phyloP scores from a whole-genome alignment of 1,284 basidiomycete genomes.

The Malassezia brasiliensis region DNA sequence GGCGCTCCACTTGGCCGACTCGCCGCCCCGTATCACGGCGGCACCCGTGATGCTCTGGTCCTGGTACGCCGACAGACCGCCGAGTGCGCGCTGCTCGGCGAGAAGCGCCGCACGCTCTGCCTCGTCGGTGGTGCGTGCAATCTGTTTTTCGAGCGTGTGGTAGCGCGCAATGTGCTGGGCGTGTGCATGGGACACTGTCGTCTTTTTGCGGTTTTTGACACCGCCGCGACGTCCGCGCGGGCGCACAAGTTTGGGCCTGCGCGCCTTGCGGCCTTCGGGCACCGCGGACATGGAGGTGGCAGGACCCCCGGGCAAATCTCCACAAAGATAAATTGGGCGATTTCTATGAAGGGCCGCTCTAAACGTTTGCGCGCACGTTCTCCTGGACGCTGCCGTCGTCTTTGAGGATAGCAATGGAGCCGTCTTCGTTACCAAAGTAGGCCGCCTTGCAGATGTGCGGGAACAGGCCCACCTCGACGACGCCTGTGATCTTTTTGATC shows the following conservation, averaged over 20 bases:
- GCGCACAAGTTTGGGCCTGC: constrained; percentile 21
- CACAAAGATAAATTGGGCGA: neutral
- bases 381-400: constrained; percentile 32
- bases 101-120: constrained; percentile 25
- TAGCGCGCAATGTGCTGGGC: constrained; percentile 34
- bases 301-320: neutral
- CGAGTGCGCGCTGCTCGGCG: constrained; percentile 25
- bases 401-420: constrained; percentile 33
- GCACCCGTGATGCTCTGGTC: constrained; percentile 30
- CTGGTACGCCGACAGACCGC: constrained; percentile 40
- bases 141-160: constrained; percentile 40
- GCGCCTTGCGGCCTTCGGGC: neutral
- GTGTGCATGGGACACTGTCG: constrained; percentile 16
- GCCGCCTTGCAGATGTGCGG: constrained; percentile 81
- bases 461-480: constrained; percentile 94
- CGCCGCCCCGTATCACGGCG: constrained; percentile 19
- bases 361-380: neutral
- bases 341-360: too few species aligned
- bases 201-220: constrained; percentile 30
- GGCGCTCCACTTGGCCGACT: constrained; percentile 39
- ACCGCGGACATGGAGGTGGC: neutral
- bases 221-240: constrained; percentile 42
- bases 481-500: constrained; percentile 60
- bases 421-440: constrained; percentile 73
- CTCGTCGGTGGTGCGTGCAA: constrained; percentile 29